Percentiles rank a stretch among this genome's conserved stretches.
Evolutionary conservation across 2,329 filamentous ascomycete genomes (phyloP).

Genomic region (Verruconis gallopava): DNA sequence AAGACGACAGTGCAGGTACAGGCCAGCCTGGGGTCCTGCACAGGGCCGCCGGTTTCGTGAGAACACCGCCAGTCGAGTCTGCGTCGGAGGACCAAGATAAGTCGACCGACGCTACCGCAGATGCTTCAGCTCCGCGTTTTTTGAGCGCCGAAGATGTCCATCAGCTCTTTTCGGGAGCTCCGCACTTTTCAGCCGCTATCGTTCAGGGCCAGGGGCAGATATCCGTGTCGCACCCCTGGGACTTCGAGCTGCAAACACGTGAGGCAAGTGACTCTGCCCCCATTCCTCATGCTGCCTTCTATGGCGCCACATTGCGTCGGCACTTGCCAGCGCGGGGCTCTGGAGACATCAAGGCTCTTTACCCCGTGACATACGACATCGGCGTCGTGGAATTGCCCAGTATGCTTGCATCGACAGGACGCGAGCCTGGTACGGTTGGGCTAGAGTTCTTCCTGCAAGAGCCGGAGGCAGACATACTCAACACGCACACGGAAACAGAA

Average conservation of each 20-base stretch:
- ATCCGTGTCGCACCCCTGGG: constrained; percentile 54
- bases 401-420: constrained; percentile 59
- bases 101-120: no score
- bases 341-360: constrained; percentile 12
- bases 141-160: constrained; percentile 40
- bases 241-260: constrained; percentile 46
- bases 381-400: constrained; percentile 45
- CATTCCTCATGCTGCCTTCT: constrained; percentile 24
- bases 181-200: constrained; percentile 53
- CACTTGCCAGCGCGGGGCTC: constrained; percentile 13
- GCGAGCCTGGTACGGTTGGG: constrained; percentile 59
- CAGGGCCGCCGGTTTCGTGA: no score
- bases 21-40: no score
- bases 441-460: constrained; percentile 56
- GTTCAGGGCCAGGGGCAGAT: constrained; percentile 50
- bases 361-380: constrained; percentile 20
- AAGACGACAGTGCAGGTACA: no score
- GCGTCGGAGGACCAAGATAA: no score
- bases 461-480: constrained; percentile 49
- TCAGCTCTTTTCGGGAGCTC: constrained; percentile 62
- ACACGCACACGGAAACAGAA: constrained; percentile 39
- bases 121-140: no score
- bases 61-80: no score
- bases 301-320: constrained; percentile 20
- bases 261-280: constrained; percentile 44